Percentiles rank a stretch among this genome's conserved stretches.
phyloP scores from a whole-genome alignment of 345 rosid species.

The Camelina sativa region DNA sequence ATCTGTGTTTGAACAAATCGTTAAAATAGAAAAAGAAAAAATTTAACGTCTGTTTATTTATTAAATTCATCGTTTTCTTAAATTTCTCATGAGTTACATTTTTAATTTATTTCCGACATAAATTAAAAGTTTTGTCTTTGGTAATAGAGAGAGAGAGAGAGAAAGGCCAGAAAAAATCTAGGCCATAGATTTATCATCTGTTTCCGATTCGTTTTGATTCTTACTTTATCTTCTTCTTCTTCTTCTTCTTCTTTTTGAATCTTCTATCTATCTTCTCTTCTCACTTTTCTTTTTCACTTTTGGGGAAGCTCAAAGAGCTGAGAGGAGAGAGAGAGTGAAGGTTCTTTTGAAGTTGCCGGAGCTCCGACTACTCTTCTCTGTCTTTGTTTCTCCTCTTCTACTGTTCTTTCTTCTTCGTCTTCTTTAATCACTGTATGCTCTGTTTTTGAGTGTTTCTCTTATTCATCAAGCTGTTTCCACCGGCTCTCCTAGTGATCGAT shows the following conservation, averaged over 20 bases:
- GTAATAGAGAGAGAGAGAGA: constrained; percentile 9
- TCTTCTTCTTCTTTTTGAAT: constrained; percentile 31
- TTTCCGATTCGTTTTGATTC: constrained; percentile 27
- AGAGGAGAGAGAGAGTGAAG: background rate
- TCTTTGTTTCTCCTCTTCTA: constrained; percentile 33
- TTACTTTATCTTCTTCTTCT: constrained; percentile 38
- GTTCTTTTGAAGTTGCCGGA: constrained; percentile 42
- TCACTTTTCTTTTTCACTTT: constrained; percentile 39
- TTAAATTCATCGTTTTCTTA: background rate
- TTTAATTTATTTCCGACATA: constrained; percentile 26
- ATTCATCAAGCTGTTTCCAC: constrained; percentile 41
- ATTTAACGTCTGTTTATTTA: constrained; percentile 18
- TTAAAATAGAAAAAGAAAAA: background rate
- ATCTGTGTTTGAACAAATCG: constrained; percentile 19
- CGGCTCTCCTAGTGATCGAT: constrained; percentile 49
- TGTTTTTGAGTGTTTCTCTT: constrained; percentile 37
- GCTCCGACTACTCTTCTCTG: constrained; percentile 63
- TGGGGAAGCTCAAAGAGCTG: constrained; percentile 13
- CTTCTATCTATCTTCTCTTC: constrained; percentile 34
- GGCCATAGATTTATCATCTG: constrained; percentile 75
- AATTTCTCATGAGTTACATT: background rate
- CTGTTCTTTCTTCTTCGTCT: constrained; percentile 1
- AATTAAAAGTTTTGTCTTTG: constrained; percentile 42
- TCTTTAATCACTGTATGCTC: constrained; percentile 30
- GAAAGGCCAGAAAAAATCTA: constrained; percentile 40